phyloP scores from a whole-genome alignment of 306 rosid genomes.

The Quercus wislizeni region DNA sequence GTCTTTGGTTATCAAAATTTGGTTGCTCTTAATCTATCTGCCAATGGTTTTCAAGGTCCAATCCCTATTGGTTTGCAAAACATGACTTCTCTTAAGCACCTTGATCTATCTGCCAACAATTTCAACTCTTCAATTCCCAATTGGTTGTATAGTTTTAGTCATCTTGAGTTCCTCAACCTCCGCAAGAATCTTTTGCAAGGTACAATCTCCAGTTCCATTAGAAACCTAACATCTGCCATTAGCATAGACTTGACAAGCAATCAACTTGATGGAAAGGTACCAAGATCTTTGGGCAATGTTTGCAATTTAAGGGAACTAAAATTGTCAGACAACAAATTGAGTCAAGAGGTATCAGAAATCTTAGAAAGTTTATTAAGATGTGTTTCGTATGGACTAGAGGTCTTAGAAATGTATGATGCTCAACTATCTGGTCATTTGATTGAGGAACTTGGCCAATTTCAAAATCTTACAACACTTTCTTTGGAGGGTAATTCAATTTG shows the following conservation, averaged over 20 bases:
- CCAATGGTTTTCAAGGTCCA: slow-evolving; percentile 5
- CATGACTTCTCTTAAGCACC: background rate
- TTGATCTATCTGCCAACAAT: slow-evolving; percentile 3
- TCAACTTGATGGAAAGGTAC: background rate
- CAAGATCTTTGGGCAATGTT: background rate
- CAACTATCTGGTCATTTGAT: background rate
- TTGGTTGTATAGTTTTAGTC: slow-evolving; percentile 14
- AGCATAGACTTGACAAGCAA: background rate
- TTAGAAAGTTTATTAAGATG: too few species aligned
- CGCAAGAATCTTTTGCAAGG: background rate
- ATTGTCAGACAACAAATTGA: too few species aligned
- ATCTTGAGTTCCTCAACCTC: background rate
- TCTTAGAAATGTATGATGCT: slow-evolving; percentile 3
- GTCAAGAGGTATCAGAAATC: too few species aligned
- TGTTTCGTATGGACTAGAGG: too few species aligned
- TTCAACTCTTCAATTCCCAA: slow-evolving; percentile 9
- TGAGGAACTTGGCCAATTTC: slow-evolving; percentile 1
- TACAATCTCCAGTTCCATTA: slow-evolving; percentile 6
- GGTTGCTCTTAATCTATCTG: background rate
- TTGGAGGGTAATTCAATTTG: slow-evolving; percentile 11
- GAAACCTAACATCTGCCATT: slow-evolving; percentile 8
- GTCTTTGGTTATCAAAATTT: too few species aligned
- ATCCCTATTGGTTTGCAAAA: slow-evolving; percentile 15
- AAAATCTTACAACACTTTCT: background rate
- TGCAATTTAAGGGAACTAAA: background rate